Base-by-base conservation (phyloP, 106 monocot species). In the Allium fistulosum region DNA sequence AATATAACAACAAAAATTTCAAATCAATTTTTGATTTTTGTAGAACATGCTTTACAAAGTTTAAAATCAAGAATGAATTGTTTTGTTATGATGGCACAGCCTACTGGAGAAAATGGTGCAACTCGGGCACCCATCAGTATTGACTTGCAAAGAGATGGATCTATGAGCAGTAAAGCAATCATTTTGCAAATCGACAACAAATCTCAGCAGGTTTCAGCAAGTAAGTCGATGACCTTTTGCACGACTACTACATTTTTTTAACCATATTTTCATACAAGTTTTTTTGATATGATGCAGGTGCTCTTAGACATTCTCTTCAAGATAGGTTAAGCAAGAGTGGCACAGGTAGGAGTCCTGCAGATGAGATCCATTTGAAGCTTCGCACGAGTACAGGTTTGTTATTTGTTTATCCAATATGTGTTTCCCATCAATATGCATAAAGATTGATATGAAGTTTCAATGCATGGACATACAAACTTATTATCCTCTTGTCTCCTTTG, bases 181-280 rank as follows among this genome's bases (percentile, higher is more conserved):
- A 71, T 96, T 9, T 66, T 96, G 74, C 88, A 92, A 62, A 88
- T 96, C 27, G 96, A 96, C 53, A 96, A 71, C 68, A 91, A 96
- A 71, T 86, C 96, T 1, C 96, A 96, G 80, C 96, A 92, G 76
- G 96, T 92, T 88, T 88, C 91, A 62, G 96, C 91, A 62, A 96
- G 96, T 96, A 62, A 66, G 62, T 11, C 16, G 50, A 66, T 26
- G 14, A 51, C 13, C 26, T 66, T 10, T 26, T 49, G 66, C 14
- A 13, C 1, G 66, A 7, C 8, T 9, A 48, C 4, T n/a, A 48
- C 14, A 48, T 0, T 48, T 11, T 6, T 17, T 66, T 9, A 26
- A 26, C 27, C 52, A 12, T 5, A 14, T 26, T 46, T 10, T 66
- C 7, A 69, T 12, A 53, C 52, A 22, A 48, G 53, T 73, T 53